phyloP scores from a whole-genome alignment of 129 eudicot species.

The Heracleum sosnowskyi region DNA sequence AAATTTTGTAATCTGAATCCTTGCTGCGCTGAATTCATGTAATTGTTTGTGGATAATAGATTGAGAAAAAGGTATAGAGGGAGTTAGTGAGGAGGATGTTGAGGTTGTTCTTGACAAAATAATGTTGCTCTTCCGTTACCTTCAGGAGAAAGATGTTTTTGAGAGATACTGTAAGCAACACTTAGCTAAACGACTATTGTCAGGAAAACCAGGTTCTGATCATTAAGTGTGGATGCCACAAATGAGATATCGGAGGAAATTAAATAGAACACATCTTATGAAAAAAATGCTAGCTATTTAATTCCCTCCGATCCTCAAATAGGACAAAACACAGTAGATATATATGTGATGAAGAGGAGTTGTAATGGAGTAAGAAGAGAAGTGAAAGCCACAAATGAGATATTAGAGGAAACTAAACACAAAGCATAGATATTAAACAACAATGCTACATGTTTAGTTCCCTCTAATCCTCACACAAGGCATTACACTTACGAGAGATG shows the following conservation, averaged over 20 bases:
- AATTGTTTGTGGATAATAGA: conserved; percentile 67
- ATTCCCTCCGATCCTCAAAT: conserved; percentile 4
- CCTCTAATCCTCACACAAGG: neutral
- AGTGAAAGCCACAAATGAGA: neutral
- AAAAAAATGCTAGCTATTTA: neutral
- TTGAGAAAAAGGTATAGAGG: conserved; percentile 67
- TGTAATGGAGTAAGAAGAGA: neutral
- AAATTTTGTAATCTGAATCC: conserved; percentile 60
- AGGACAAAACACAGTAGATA: neutral
- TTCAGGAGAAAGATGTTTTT: conserved; percentile 29
- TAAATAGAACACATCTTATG: neutral
- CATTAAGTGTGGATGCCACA: conserved; percentile 60
- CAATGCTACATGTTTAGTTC: neutral
- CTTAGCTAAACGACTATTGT: conserved; percentile 22
- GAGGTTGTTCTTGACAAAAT: conserved; percentile 66
- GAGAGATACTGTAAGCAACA: conserved; percentile 31
- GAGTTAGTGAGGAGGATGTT: conserved; percentile 67
- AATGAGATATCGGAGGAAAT: conserved; percentile 3
- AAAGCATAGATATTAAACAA: neutral
- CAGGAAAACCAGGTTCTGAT: conserved; percentile 30
- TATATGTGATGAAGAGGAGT: neutral
- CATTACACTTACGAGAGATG: neutral
- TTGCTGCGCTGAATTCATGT: conserved; percentile 64
- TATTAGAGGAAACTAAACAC: conserved; percentile 5
- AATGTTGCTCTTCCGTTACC: conserved; percentile 63